These are phyloP conservation scores for Xylariaceae sp. DNA, from an alignment of 2,329 filamentous ascomycete genomes.

Conservation along the genomic window DNA sequence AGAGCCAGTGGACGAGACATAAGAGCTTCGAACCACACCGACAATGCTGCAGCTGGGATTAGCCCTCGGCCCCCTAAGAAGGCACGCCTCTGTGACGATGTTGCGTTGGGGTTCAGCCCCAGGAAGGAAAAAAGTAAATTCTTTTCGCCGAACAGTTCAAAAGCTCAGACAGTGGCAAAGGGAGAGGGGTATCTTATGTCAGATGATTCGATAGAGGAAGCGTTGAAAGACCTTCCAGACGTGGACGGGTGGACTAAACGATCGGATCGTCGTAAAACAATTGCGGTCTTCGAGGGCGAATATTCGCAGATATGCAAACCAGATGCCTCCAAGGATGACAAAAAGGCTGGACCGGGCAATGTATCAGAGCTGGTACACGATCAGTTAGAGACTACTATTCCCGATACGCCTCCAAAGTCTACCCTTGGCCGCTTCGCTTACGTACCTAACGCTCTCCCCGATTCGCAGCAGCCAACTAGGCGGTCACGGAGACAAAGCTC, in stretches of 20 bases:
- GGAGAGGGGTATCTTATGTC: conserved; percentile 57
- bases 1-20: conserved; percentile 29
- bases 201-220: conserved; percentile 65
- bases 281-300: conserved; percentile 55
- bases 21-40: conserved; percentile 16
- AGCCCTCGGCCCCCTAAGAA: conserved; percentile 60
- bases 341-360: conserved; percentile 1
- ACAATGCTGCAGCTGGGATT: conserved; percentile 20
- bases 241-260: conserved; percentile 54
- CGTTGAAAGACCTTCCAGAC: conserved; percentile 58
- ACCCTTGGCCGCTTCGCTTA: conserved; percentile 45
- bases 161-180: conserved; percentile 39
- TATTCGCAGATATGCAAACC: conserved; percentile 37
- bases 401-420: conserved; percentile 40
- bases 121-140: conserved; percentile 60
- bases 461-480: not conserved
- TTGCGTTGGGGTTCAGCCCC: conserved; percentile 35
- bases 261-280: conserved; percentile 45
- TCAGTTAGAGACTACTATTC: conserved; percentile 1
- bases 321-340: conserved; percentile 32
- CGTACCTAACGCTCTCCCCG: conserved; percentile 24
- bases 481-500: conserved; percentile 27
- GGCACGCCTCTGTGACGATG: conserved; percentile 59
- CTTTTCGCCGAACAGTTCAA: conserved; percentile 47
- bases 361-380: conserved; percentile 1